Evolutionary conservation across 164 flowering plant species (phyloP).

Genomic region (Piper betle): DNA sequence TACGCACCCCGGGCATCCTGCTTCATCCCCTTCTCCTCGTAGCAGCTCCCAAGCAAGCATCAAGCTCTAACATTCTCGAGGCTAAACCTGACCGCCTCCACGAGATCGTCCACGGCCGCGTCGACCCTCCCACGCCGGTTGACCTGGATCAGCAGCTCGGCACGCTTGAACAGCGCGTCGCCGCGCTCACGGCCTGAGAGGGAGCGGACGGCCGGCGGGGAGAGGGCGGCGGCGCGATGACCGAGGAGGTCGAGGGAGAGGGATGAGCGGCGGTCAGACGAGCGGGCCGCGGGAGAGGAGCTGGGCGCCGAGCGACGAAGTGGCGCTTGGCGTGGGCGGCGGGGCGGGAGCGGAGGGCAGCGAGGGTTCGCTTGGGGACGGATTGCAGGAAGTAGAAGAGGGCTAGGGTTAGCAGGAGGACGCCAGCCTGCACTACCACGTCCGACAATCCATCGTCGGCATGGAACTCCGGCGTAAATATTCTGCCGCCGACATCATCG

Average conservation of each 20-base stretch:
- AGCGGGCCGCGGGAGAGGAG: slow-evolving; percentile 52
- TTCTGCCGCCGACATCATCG: too few species aligned
- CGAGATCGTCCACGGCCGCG: slow-evolving; percentile 49
- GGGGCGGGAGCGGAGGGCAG: slow-evolving; percentile 30
- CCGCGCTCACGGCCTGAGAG: slow-evolving; percentile 41
- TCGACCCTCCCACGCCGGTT: slow-evolving; percentile 34
- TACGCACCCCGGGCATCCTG: slow-evolving; percentile 55
- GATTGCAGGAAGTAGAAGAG: slow-evolving; percentile 34
- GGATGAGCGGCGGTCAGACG: slow-evolving; percentile 20
- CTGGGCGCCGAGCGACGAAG: slow-evolving; percentile 84
- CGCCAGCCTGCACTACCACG: slow-evolving; percentile 6
- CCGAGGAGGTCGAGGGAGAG: slow-evolving; percentile 49
- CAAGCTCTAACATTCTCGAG: slow-evolving; percentile 36
- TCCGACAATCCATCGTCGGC: too few species aligned
- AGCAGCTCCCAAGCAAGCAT: slow-evolving; percentile 56
- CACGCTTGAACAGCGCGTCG: slow-evolving; percentile 66
- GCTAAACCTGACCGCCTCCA: slow-evolving; percentile 36
- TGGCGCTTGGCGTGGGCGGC: slow-evolving; percentile 58
- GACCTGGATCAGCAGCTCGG: slow-evolving; percentile 46
- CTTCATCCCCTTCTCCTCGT: slow-evolving; percentile 45
- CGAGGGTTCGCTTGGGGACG: slow-evolving; percentile 32
- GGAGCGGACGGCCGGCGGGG: slow-evolving; percentile 46
- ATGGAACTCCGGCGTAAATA: too few species aligned
- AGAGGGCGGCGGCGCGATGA: slow-evolving; percentile 47
- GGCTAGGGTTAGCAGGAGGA: slow-evolving; percentile 10